Evolutionary conservation across 139 green algal species (phyloP), one percentile per base, ranked within the genome.

Genomic region (Chlorella sp.): DNA sequence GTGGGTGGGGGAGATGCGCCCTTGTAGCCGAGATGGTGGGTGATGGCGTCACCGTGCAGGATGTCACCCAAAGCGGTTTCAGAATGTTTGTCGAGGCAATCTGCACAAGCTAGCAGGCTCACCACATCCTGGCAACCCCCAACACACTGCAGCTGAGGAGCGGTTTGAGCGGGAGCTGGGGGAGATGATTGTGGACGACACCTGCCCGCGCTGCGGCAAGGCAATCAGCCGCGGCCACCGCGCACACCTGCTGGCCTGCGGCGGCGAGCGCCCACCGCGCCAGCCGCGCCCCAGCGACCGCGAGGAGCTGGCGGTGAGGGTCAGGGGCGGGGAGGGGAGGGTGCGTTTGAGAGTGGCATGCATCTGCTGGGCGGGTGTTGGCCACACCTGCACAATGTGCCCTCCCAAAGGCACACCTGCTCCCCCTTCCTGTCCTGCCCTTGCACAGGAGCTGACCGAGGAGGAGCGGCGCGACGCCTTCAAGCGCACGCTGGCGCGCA

Each of bases 141-240:
- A 60, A 60, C 13, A 2, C 11, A 23, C 65, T 17, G 64, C 68
- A 80, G 80, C 56, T 7, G 51, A 87, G 65, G 81, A 90, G 32
- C 74, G 73, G 12, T 84, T 90, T 51, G 81, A 85, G 30, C 47
- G 74, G 34, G 60, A 90, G 63, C 62, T 90, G 23, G 86, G 81
- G 21, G 16, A 82, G 70, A 87, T 87, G 47, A 32, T 85, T 4
- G 81, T 87, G 55, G 55, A 85, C 16, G 86, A 65, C 5, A 23
- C 39, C 20, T 90, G 86, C 65, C 86, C 86, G 25, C 84, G 84
- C 57, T 90, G 86, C 25, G 85, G 85, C 20, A 80, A 80, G 51
- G n/a, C 41, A 11, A 38, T 82, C 34, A 38, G 76, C n/a, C 47
- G 38, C 1, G 85, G 68, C 4, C 85, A 89, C 56, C 68, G 63